Percentiles rank a stretch among this genome's conserved stretches.
phyloP scores from a whole-genome alignment of 108 stramenopile species.

The Nitzschia palea region DNA sequence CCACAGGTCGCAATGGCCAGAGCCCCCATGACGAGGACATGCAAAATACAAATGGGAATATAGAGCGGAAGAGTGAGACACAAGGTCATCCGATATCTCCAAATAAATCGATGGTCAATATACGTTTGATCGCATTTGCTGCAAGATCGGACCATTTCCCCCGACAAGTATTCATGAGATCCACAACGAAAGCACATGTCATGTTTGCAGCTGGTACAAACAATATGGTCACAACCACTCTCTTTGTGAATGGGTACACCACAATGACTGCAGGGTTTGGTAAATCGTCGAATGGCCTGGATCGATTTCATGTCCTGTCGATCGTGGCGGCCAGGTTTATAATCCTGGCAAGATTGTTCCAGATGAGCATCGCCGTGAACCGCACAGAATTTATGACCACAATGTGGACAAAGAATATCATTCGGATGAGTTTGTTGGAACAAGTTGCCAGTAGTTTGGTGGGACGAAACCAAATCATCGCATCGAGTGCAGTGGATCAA shows the following conservation, averaged over 20 bases:
- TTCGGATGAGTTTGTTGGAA: conserved; percentile 1
- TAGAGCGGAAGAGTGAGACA: conserved; percentile 31
- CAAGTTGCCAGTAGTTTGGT: neutral
- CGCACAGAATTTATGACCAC: conserved; percentile 27
- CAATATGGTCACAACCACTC: conserved; percentile 49
- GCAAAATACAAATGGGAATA: conserved; percentile 22
- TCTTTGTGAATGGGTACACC: conserved; percentile 29
- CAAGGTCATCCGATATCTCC: conserved; percentile 15
- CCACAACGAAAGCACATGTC: conserved; percentile 55
- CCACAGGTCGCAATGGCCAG: conserved; percentile 23
- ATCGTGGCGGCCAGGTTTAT: neutral
- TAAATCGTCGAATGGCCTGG: neutral
- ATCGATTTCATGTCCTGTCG: neutral
- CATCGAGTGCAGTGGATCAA: conserved; percentile 33
- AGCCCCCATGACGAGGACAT: conserved; percentile 17
- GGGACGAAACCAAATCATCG: conserved; percentile 11
- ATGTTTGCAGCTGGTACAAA: conserved; percentile 36
- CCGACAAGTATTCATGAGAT: conserved; percentile 30
- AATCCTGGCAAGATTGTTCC: conserved; percentile 1
- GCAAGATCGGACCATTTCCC: conserved; percentile 35
- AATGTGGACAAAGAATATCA: conserved; percentile 13
- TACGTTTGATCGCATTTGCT: conserved; percentile 34
- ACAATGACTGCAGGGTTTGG: conserved; percentile 53
- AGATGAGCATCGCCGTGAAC: conserved; percentile 39
- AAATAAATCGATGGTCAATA: conserved; percentile 41